Evolutionary conservation across 192 early-diverging fungal species (phyloP).

Genomic region (Tieghemiomyces parasiticus): DNA sequence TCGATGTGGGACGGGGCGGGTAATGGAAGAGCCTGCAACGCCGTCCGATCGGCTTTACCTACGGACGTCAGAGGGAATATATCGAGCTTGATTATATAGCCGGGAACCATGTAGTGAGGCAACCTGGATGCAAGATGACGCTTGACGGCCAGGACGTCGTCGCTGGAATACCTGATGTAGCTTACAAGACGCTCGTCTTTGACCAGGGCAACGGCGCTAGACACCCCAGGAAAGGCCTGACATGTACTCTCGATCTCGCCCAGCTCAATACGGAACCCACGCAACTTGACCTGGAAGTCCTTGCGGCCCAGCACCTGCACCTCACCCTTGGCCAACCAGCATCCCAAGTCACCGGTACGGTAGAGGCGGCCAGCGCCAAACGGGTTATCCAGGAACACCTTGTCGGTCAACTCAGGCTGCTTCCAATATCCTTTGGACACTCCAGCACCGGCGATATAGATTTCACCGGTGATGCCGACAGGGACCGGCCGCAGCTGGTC

Average conservation of each 20-base stretch:
- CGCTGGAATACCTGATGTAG: neutral
- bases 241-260: neutral
- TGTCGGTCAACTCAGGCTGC: neutral
- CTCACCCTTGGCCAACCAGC: neutral
- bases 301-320: neutral
- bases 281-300: neutral
- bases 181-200: constrained; percentile 1
- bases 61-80: neutral
- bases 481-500: neutral
- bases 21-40: neutral
- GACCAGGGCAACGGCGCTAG: neutral
- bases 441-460: neutral
- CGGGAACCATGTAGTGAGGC: neutral
- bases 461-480: neutral
- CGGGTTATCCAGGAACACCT: neutral
- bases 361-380: neutral
- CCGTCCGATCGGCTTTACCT: neutral
- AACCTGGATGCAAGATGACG: neutral
- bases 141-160: neutral
- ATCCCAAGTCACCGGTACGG: neutral
- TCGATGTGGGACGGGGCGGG: too few species aligned
- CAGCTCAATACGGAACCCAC: neutral
- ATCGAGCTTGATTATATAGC: neutral
- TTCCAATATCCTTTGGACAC: neutral
- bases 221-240: neutral